A percentile compares a stretch with the other conserved stretches of the same genome.
Conservation (phyloP, 169 alveolate species). For the Perkinsus olseni region DNA sequence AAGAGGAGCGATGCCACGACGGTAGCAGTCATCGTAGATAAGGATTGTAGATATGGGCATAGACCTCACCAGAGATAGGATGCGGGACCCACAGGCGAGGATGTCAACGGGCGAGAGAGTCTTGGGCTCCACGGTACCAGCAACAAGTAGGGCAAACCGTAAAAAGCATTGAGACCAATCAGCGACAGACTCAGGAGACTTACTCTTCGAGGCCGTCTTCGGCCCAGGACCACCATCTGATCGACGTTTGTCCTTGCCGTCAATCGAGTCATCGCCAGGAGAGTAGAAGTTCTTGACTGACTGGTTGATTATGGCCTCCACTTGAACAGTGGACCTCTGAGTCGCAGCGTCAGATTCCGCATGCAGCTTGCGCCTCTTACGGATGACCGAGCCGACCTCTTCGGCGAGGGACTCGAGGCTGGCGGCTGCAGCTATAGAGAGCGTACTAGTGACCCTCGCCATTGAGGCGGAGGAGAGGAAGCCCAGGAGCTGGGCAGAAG, state of each 20-base stretch:
- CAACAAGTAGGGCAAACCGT: neutral
- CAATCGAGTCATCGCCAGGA: neutral
- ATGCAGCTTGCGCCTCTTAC: neutral
- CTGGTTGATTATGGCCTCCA: neutral
- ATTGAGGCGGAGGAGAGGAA: neutral
- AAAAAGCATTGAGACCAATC: neutral
- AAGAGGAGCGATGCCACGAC: neutral
- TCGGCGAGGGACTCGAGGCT: neutral
- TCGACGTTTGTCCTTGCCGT: neutral
- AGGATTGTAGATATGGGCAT: neutral
- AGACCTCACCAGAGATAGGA: neutral
- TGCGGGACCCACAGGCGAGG: neutral
- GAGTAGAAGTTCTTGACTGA: neutral
- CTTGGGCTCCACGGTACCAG: neutral
- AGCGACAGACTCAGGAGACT: neutral
- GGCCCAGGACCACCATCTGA: neutral
- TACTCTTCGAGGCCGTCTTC: neutral
- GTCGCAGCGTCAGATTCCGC: neutral
- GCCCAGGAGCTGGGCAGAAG: neutral
- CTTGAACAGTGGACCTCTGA: neutral
- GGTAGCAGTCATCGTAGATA: neutral
- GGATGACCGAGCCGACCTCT: neutral
- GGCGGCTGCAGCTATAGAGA: neutral
- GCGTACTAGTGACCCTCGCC: neutral
- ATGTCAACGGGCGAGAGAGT: neutral